These are phyloP conservation scores for Globisporangium spiculum DNA, from an alignment of 352 stramenopile genomes.

Conservation along the genomic window DNA sequence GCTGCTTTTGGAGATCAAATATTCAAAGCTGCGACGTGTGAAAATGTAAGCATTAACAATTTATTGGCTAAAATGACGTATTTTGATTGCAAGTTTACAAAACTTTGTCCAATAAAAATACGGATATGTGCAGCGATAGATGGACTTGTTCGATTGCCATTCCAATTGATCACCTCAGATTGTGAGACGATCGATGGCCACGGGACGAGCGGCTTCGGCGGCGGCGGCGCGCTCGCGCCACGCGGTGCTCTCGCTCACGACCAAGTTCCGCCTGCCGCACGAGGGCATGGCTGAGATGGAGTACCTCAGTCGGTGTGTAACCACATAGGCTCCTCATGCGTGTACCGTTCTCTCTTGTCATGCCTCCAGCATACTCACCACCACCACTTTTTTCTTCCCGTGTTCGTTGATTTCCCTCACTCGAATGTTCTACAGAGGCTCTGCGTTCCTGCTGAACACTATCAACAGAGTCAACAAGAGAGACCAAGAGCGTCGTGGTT, in stretches of 20 bases:
- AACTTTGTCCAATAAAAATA: too few relatives aligned
- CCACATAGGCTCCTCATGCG: not conserved
- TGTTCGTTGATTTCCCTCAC: not conserved
- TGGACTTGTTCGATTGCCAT: too few relatives aligned
- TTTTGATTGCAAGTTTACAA: too few relatives aligned
- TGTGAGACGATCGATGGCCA: not conserved
- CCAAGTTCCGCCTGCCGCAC: conserved; percentile 74
- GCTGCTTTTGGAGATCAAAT: not conserved
- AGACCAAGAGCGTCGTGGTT: not conserved
- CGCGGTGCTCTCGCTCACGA: conserved; percentile 72
- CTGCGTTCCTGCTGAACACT: conserved; percentile 50
- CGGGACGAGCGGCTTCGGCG: not conserved
- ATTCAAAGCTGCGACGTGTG: not conserved
- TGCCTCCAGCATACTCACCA: too few relatives aligned
- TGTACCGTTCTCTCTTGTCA: not conserved
- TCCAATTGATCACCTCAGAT: too few relatives aligned
- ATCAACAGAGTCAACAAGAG: not conserved
- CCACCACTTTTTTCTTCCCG: not conserved
- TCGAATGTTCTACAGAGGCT: conserved; percentile 36
- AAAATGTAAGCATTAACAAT: not conserved
- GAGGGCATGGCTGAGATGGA: conserved; percentile 72
- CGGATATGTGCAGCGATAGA: too few relatives aligned
- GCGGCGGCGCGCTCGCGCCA: conserved; percentile 17
- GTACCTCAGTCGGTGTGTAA: conserved; percentile 64
- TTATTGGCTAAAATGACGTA: not conserved